Evolutionary conservation across 1,284 basidiomycete species (phyloP).

Genomic region (Mixia osmundae): DNA sequence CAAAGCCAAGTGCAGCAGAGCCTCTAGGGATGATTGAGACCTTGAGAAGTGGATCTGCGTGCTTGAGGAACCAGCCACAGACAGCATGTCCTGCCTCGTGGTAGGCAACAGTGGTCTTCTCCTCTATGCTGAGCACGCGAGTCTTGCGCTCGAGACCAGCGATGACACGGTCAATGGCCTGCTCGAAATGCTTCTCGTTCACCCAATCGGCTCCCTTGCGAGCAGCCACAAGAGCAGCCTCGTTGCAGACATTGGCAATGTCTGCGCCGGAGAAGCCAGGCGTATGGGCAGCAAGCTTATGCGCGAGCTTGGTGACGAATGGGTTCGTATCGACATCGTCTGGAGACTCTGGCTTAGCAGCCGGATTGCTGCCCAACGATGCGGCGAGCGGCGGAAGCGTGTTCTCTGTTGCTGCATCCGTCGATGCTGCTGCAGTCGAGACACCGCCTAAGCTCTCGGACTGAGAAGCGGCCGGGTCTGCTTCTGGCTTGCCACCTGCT

Average conservation of each 20-base stretch:
- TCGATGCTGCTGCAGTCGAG: background rate
- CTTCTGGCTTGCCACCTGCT: slow-evolving; percentile 2
- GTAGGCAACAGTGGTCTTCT: slow-evolving; percentile 98
- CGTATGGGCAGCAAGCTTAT: slow-evolving; percentile 84
- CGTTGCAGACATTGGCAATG: slow-evolving; percentile 96
- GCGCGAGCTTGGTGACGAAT: slow-evolving; percentile 40
- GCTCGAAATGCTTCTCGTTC: slow-evolving; percentile 72
- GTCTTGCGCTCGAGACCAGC: slow-evolving; percentile 92
- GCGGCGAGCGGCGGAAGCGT: background rate
- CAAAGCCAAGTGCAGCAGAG: slow-evolving; percentile 86
- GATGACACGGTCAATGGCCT: slow-evolving; percentile 92
- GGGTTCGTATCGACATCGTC: slow-evolving; percentile 26
- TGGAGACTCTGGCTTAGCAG: background rate
- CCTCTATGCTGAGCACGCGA: slow-evolving; percentile 70
- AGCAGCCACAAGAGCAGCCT: slow-evolving; percentile 86
- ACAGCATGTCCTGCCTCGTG: slow-evolving; percentile 98
- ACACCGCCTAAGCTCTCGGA: too few relatives aligned
- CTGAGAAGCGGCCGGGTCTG: background rate
- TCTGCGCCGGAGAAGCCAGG: slow-evolving; percentile 97
- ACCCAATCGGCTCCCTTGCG: slow-evolving; percentile 57
- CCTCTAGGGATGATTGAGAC: slow-evolving; percentile 97
- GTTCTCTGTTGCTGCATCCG: background rate
- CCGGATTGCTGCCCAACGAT: background rate
- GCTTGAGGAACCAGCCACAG: slow-evolving; percentile 93
- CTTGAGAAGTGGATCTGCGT: slow-evolving; percentile 31